Conservation (phyloP, 768 basidiomycete species). For the Mycena polygramma region DNA sequence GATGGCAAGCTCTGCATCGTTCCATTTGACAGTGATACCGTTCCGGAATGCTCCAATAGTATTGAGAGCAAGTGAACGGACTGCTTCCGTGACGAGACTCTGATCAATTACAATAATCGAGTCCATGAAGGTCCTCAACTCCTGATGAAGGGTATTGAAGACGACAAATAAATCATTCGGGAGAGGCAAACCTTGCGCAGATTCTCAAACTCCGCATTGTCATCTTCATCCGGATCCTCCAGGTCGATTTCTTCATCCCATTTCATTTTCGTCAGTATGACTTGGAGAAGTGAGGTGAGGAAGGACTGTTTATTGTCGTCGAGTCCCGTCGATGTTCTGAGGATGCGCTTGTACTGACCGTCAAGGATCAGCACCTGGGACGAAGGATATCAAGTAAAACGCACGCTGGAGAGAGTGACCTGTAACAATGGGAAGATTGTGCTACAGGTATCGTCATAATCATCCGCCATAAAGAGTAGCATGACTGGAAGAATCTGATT, state of each 20-base stretch:
- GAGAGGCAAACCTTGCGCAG: constrained; percentile 80
- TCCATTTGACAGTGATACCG: constrained; percentile 82
- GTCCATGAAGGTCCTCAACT: constrained; percentile 88
- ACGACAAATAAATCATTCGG: constrained; percentile 4
- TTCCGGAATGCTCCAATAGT: constrained; percentile 81
- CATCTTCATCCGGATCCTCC: constrained; percentile 91
- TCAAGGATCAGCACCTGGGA: constrained; percentile 18
- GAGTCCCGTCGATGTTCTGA: constrained; percentile 72
- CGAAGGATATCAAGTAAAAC: constrained; percentile 45
- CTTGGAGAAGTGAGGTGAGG: constrained; percentile 80
- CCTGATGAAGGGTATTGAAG: constrained; percentile 58
- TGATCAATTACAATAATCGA: constrained; percentile 89
- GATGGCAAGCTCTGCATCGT: constrained; percentile 93
- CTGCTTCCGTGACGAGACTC: constrained; percentile 83
- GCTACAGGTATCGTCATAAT: constrained; percentile 89
- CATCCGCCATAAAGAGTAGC: constrained; percentile 90
- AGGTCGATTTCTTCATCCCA: constrained; percentile 88
- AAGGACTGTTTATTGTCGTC: constrained; percentile 81
- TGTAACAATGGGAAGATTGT: constrained; percentile 88
- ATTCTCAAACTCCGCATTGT: constrained; percentile 83
- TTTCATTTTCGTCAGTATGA: constrained; percentile 89
- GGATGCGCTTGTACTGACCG: constrained; percentile 83
- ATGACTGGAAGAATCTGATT: constrained; percentile 82
- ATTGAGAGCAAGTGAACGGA: constrained; percentile 78
- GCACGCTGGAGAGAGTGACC: constrained; percentile 78